phyloP scores from a whole-genome alignment of 768 basidiomycete genomes.

The Mycena epipterygia region DNA sequence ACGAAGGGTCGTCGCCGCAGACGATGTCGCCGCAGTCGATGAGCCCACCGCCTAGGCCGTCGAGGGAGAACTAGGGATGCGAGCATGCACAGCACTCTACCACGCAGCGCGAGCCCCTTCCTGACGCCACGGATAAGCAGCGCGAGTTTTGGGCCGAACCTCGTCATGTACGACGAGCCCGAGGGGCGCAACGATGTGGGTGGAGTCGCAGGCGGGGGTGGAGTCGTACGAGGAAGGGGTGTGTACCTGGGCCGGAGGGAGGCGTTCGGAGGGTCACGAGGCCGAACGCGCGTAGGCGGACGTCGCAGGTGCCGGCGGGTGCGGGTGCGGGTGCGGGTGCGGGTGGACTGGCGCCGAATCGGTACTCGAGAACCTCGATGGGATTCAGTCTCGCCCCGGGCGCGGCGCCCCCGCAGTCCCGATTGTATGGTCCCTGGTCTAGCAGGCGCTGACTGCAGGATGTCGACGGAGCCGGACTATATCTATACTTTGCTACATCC shows the following conservation, averaged over 20 bases:
- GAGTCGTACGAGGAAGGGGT: slow-evolving; percentile 86
- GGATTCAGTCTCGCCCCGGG: slow-evolving; percentile 76
- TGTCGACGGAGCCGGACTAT: no score
- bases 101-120: slow-evolving; percentile 72
- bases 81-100: slow-evolving; percentile 51
- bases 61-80: slow-evolving; percentile 20
- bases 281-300: slow-evolving; percentile 67
- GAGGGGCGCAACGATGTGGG: slow-evolving; percentile 51
- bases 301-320: slow-evolving; percentile 63
- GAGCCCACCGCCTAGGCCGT: slow-evolving; percentile 41
- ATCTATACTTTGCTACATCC: no score
- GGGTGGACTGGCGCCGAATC: slow-evolving; percentile 60
- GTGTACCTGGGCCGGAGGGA: slow-evolving; percentile 82
- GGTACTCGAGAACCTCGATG: slow-evolving; percentile 77
- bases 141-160: slow-evolving; percentile 56
- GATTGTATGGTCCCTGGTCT: no score
- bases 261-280: slow-evolving; percentile 82
- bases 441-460: no score
- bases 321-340: slow-evolving; percentile 29
- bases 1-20: no score
- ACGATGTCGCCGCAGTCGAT: no score
- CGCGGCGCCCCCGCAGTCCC: slow-evolving; percentile 76
- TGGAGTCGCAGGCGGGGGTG: slow-evolving; percentile 69
- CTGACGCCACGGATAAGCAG: no score
- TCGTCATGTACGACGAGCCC: slow-evolving; percentile 55